Conservation (phyloP, 2,329 filamentous ascomycete species). For the Sporothrix schenckii region DNA sequence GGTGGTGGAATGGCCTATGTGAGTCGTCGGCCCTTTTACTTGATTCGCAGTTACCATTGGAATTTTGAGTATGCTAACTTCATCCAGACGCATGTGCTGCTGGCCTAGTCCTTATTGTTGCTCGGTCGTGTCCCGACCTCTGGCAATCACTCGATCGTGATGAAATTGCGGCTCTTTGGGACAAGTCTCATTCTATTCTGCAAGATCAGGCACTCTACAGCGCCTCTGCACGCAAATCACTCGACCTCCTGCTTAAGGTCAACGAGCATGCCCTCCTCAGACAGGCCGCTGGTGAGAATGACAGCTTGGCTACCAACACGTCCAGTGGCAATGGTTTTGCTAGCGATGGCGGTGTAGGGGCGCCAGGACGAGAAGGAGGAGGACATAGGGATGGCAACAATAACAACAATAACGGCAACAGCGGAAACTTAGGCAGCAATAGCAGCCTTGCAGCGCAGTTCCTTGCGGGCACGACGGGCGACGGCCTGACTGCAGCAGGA, state of each 20-base stretch:
- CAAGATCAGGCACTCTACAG: conserved; percentile 32
- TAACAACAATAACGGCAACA: neutral
- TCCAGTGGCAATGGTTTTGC: neutral
- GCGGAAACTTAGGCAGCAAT: neutral
- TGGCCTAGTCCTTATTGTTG: conserved; percentile 32
- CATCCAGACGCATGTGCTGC: conserved; percentile 30
- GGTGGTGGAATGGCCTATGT: conserved; percentile 35
- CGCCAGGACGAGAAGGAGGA: neutral
- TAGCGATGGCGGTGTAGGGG: neutral
- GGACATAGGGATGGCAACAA: too few relatives aligned
- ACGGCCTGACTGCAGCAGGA: neutral
- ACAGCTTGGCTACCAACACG: neutral
- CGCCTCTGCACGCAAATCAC: conserved; percentile 30
- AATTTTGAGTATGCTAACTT: neutral
- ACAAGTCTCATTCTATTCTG: conserved; percentile 30
- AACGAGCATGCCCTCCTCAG: conserved; percentile 30
- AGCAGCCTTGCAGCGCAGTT: neutral
- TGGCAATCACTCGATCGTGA: conserved; percentile 29
- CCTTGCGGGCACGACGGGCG: neutral
- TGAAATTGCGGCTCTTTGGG: conserved; percentile 30
- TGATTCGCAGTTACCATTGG: too few relatives aligned
- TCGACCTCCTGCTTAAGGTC: conserved; percentile 30
- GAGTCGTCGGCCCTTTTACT: neutral
- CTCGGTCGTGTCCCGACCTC: conserved; percentile 30
- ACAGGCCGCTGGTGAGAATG: conserved; percentile 23